phyloP scores from a whole-genome alignment of 1,284 basidiomycete genomes.

The Pyrrhoderma lamaoense region DNA sequence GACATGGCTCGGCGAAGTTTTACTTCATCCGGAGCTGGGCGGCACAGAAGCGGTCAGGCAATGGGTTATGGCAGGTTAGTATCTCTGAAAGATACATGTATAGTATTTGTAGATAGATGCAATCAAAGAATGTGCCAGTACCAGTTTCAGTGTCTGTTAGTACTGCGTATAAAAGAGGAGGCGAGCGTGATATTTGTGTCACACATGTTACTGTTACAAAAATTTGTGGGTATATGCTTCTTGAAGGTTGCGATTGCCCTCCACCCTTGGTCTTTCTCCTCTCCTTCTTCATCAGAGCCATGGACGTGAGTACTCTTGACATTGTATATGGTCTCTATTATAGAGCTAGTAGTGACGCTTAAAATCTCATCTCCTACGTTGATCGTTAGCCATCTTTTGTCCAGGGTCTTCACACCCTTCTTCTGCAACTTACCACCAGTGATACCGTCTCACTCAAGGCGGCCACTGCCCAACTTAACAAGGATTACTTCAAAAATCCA shows the following conservation, averaged over 20 bases:
- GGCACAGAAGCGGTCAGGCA: constrained; percentile 49
- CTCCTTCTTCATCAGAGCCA: neutral
- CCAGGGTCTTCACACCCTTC: constrained; percentile 76
- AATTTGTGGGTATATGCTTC: too few relatives aligned
- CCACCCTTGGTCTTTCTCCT: neutral
- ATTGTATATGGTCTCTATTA: neutral
- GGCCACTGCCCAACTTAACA: constrained; percentile 90
- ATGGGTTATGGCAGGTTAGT: constrained; percentile 41
- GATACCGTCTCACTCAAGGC: constrained; percentile 85
- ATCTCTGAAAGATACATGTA: too few relatives aligned
- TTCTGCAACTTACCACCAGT: constrained; percentile 78
- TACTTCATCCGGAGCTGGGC: constrained; percentile 69
- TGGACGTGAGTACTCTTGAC: constrained; percentile 12
- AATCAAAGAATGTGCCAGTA: too few relatives aligned
- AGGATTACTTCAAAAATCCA: constrained; percentile 87
- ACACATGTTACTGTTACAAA: too few relatives aligned
- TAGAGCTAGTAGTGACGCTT: constrained; percentile 3
- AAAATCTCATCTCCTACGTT: neutral
- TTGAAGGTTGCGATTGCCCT: too few relatives aligned
- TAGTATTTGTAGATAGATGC: too few relatives aligned
- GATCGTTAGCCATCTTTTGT: constrained; percentile 54
- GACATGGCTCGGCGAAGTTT: constrained; percentile 57
- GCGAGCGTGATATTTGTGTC: too few relatives aligned
- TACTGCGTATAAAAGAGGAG: too few relatives aligned
- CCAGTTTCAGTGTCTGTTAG: too few relatives aligned